Evolutionary conservation across 257 asterid genomes (phyloP).

Genomic region (Rauvolfia tetraphylla): DNA sequence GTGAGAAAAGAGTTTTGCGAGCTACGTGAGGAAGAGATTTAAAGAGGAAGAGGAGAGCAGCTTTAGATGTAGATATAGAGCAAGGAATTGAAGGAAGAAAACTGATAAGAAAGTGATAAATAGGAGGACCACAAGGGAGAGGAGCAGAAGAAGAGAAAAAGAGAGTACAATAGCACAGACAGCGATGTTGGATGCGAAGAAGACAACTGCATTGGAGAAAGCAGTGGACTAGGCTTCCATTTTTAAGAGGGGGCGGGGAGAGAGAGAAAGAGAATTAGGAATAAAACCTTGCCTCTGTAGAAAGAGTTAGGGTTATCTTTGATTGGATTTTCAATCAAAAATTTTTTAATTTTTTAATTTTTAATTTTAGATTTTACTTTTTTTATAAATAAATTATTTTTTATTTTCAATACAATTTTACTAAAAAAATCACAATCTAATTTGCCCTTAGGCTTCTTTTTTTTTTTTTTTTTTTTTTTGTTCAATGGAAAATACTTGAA

Average conservation of each 20-base stretch:
- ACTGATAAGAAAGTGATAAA: constrained; percentile 17
- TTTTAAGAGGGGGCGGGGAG: constrained; percentile 1
- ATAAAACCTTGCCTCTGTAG: no score
- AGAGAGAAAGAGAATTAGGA: neutral
- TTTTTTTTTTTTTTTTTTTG: no score
- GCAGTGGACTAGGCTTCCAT: constrained; percentile 16
- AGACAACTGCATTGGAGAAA: constrained; percentile 38
- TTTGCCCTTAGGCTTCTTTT: no score
- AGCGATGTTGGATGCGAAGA: constrained; percentile 35
- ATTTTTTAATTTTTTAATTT: no score
- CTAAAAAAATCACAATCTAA: no score
- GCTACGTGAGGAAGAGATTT: neutral
- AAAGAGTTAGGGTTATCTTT: no score
- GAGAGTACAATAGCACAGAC: constrained; percentile 21
- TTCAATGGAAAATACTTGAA: no score
- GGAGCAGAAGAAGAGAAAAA: constrained; percentile 1
- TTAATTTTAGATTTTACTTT: no score
- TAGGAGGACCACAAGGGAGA: constrained; percentile 27
- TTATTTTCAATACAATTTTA: no score
- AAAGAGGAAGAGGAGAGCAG: constrained; percentile 4
- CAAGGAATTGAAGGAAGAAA: neutral
- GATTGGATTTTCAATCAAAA: no score
- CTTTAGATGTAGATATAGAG: constrained; percentile 20
- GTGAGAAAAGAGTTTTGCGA: no score
- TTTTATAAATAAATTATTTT: no score